Evolutionary conservation across 176 grass and related monocot species (phyloP), one percentile per base, ranked within the genome.

Genomic region (Dendrocalamus sinicus): DNA sequence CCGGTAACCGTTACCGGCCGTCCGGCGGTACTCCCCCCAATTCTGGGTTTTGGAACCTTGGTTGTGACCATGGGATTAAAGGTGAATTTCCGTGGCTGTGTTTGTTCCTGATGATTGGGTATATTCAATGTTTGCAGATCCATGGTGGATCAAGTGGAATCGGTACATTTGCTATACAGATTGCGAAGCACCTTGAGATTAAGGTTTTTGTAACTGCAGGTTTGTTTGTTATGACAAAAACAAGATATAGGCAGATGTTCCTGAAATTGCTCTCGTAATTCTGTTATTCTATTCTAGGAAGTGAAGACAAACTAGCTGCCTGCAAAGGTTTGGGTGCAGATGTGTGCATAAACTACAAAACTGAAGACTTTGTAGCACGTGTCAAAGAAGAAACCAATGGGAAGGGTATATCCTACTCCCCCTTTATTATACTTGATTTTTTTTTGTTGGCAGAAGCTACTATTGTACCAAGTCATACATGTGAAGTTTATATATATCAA

Each of bases 61-160:
- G 7, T 70, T 57, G 0, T 68, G 45, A 79, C 40, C 8, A 12
- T 2, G 52, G 3, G 6, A 62, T 40, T 44, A 28, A 20, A 26
- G 12, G 8, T 52, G 22, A 32, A 13, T 24, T 40, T 64, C 39
- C 32, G 4, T 37, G 62, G 0, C 1, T 40, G 14, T 51, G 2
- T 55, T 76, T 15, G 2, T 57, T 67, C 7, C n/a, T 50, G 24
- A 62, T 52, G 3, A 40, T 10, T 58, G 8, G 23, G 58, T 37
- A 35, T 15, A 15, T 72, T 43, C 7, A 19, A 72, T 67, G 30
- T 81, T 89, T 76, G 72, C 88, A 98, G 96, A 75, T 95, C 81
- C 93, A 98, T 75, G 93, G 96, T 59, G 96, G 93, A 91, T 98
- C 96, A 12, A 98, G 93, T 75, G 93, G 96, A 84, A 98, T 95